Evolutionary conservation across 352 stramenopile genomes (phyloP).

Genomic region (Sclerospora graminicola): DNA sequence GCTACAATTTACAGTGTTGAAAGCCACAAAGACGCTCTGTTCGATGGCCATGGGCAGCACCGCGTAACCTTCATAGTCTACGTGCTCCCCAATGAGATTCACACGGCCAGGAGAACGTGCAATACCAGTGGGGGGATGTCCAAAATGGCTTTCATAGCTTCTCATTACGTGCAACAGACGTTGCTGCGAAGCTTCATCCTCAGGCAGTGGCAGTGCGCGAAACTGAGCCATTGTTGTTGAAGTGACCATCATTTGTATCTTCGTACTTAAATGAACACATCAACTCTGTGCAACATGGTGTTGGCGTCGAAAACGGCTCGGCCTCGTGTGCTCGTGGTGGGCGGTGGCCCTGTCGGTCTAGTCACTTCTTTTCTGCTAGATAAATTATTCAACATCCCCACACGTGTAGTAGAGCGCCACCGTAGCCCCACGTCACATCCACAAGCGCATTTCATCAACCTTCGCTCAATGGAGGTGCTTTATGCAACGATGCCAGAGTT

Average conservation of each 20-base stretch:
- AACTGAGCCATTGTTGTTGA: slow-evolving; percentile 18
- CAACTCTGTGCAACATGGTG: slow-evolving; percentile 1
- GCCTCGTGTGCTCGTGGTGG: slow-evolving; percentile 61
- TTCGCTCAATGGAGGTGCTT: slow-evolving; percentile 91
- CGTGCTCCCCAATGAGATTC: slow-evolving; percentile 83
- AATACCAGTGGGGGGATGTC: slow-evolving; percentile 18
- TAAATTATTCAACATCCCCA: slow-evolving; percentile 54
- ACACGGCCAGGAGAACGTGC: slow-evolving; percentile 62
- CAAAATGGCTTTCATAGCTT: slow-evolving; percentile 25
- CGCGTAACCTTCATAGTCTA: slow-evolving; percentile 83
- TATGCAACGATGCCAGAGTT: slow-evolving; percentile 57
- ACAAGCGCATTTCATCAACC: slow-evolving; percentile 93
- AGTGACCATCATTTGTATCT: slow-evolving; percentile 15
- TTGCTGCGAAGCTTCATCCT: background rate
- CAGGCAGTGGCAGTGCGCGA: slow-evolving; percentile 6
- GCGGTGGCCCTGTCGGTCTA: slow-evolving; percentile 60
- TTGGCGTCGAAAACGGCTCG: slow-evolving; percentile 8
- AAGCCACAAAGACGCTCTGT: slow-evolving; percentile 46
- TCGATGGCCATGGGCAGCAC: slow-evolving; percentile 77
- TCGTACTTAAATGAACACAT: background rate
- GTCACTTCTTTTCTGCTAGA: slow-evolving; percentile 59
- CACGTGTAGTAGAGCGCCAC: slow-evolving; percentile 72
- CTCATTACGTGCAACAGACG: slow-evolving; percentile 8
- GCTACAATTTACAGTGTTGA: slow-evolving; percentile 5
- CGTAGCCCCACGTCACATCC: slow-evolving; percentile 74